Base-by-base conservation (phyloP, 345 rosid species). In the Syzygium oleosum region DNA sequence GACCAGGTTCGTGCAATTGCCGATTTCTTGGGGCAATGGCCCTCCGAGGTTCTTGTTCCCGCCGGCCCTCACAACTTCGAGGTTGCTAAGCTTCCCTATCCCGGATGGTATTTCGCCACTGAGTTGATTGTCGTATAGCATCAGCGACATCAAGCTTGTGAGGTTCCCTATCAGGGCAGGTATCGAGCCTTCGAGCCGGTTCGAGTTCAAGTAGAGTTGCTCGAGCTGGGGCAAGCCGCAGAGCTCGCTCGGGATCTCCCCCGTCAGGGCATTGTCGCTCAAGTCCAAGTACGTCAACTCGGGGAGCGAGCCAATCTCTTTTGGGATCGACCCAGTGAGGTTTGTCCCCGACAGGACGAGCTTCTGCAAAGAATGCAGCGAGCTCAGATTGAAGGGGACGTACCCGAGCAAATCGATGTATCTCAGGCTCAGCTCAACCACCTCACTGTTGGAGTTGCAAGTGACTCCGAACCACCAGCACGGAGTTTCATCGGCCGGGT, bases 41-140 rank as follows among this genome's bases (percentile, higher is more conserved):
- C 99, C 99, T 85, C 92, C 92, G 31, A 96, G 92, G 86, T 96
- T 92, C 94, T 94, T 93, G 90, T 97, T 97, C 25, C 99, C 99
- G 29, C 99, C 99, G 2, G 94, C 95, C 89, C 99, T 90, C n/a
- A 97, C 90, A 85, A 87, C 90, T 90, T 93, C 87, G 25, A 97
- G 94, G 83, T 87, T 91, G 90, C 88, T 89, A 29, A 97, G 86
- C 83, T 89, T 88, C 85, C 98, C 99, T 41, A 96, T 92, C 31
- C 90, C 92, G 84, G 61, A 87, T 1, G 99, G 98, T 19, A 96
- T 91, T 89, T 87, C 89, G 7, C 97, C 98, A 51, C 93, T 90
- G 55, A 97, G 91, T 83, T 94, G 95, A 86, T 97, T 96, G 84
- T 97, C 99, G 10, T 89, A 96, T 3, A 97, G 91, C 61, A 86